Percentiles rank a stretch among this genome's conserved stretches.
phyloP scores from a whole-genome alignment of 2,329 filamentous ascomycete species.

The Sporothrix brasiliensis region DNA sequence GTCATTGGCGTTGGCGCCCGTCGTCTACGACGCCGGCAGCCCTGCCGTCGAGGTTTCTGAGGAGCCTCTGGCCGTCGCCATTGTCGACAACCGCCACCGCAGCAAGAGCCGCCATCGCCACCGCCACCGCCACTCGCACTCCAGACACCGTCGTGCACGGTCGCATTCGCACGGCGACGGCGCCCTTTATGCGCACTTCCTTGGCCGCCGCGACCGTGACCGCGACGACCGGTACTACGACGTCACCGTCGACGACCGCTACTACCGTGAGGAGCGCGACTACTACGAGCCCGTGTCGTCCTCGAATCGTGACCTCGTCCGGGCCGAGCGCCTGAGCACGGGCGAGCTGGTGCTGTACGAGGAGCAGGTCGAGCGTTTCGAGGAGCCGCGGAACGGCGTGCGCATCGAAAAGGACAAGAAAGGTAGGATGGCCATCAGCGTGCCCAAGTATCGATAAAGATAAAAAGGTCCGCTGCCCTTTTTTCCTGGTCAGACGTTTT shows the following conservation, averaged over 20 bases:
- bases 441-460: slow-evolving; percentile 65
- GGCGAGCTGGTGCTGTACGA: slow-evolving; percentile 67
- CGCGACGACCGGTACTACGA: slow-evolving; percentile 47
- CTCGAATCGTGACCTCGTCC: slow-evolving; percentile 57
- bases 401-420: slow-evolving; percentile 86
- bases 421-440: slow-evolving; percentile 91
- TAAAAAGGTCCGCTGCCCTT: slow-evolving; percentile 50
- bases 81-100: slow-evolving; percentile 35
- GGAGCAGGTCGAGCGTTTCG: slow-evolving; percentile 59
- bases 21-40: slow-evolving; percentile 47
- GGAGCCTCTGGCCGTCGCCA: slow-evolving; percentile 49
- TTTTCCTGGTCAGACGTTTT: neutral
- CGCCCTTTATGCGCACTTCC: slow-evolving; percentile 64
- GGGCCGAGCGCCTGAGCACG: slow-evolving; percentile 60
- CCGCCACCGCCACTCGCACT: slow-evolving; percentile 24
- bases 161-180: slow-evolving; percentile 52
- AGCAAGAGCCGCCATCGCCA: slow-evolving; percentile 26
- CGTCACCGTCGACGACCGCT: slow-evolving; percentile 38
- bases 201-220: slow-evolving; percentile 71
- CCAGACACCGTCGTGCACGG: slow-evolving; percentile 36
- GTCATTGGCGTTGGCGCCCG: slow-evolving; percentile 40
- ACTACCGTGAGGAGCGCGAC: slow-evolving; percentile 65
- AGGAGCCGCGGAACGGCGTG: slow-evolving; percentile 59
- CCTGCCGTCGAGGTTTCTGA: slow-evolving; percentile 44
- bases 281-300: slow-evolving; percentile 59